phyloP scores from a whole-genome alignment of 768 basidiomycete species.

The Udeniomyces megalosporus region DNA sequence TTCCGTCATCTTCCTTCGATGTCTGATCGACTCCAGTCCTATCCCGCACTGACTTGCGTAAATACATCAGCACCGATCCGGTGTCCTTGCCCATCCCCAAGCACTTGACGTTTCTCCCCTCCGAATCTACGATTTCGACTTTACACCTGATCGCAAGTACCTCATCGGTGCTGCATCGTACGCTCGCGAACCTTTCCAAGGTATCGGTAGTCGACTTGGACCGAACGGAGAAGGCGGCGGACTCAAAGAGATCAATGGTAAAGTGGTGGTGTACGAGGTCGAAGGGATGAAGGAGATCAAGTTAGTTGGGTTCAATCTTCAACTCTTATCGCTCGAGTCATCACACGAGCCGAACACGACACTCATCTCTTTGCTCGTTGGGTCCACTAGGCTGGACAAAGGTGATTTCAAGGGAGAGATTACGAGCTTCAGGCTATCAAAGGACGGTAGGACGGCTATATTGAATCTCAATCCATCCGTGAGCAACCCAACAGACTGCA shows the following conservation, averaged over 20 bases:
- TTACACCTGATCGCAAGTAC: slow-evolving; percentile 68
- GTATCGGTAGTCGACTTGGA: not conserved
- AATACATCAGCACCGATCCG: not conserved
- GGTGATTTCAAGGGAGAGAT: slow-evolving; percentile 42
- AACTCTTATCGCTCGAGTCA: not conserved
- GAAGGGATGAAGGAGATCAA: slow-evolving; percentile 47
- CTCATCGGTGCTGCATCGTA: slow-evolving; percentile 56
- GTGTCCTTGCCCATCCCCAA: not conserved
- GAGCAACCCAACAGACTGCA: slow-evolving; percentile 26
- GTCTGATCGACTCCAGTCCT: too few species aligned
- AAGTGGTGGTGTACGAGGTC: slow-evolving; percentile 15
- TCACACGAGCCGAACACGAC: too few species aligned
- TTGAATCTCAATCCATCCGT: slow-evolving; percentile 79
- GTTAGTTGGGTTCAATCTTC: slow-evolving; percentile 35
- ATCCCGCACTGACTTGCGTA: too few species aligned
- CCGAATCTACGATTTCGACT: slow-evolving; percentile 46
- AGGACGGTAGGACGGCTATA: slow-evolving; percentile 70
- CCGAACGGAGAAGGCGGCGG: slow-evolving; percentile 1
- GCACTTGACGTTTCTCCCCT: not conserved
- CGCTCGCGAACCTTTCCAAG: slow-evolving; percentile 13
- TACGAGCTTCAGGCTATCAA: slow-evolving; percentile 72
- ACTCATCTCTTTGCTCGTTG: too few species aligned
- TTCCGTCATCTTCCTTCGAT: not conserved
- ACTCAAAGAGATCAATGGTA: slow-evolving; percentile 3
- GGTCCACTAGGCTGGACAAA: slow-evolving; percentile 13